phyloP scores from a whole-genome alignment of 2,329 filamentous ascomycete genomes.

The Immersiporthe knoxdaviesiana region DNA sequence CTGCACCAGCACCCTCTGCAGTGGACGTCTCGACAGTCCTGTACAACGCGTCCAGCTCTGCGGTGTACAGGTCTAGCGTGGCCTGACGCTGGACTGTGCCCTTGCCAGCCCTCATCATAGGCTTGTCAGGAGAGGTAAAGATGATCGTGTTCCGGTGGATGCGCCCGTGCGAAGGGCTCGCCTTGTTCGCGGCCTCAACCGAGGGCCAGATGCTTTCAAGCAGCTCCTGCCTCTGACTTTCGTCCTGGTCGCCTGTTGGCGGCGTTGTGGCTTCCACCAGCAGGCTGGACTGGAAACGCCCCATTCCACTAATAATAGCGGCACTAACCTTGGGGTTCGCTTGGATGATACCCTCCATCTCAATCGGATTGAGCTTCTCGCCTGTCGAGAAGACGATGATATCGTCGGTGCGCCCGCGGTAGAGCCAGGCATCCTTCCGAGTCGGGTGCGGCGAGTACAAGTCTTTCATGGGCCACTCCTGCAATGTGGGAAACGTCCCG shows the following conservation, averaged over 20 bases:
- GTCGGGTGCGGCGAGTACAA: constrained; percentile 8
- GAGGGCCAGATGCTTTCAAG: constrained; percentile 17
- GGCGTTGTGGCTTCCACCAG: constrained; percentile 41
- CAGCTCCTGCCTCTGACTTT: neutral
- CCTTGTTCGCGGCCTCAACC: constrained; percentile 17
- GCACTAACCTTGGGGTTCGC: constrained; percentile 12
- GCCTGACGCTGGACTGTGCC: constrained; percentile 47
- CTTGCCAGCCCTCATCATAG: constrained; percentile 49
- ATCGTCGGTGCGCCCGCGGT: constrained; percentile 8
- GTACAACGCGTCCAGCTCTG: neutral
- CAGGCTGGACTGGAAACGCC: constrained; percentile 6
- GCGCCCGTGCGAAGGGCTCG: constrained; percentile 6
- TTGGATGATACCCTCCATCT: constrained; percentile 17
- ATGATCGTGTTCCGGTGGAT: constrained; percentile 9
- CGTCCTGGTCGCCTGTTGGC: neutral
- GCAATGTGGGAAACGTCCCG: constrained; percentile 35
- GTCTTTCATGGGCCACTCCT: constrained; percentile 35
- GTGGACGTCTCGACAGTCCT: neutral
- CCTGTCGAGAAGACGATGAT: constrained; percentile 16
- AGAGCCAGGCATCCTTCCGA: constrained; percentile 4
- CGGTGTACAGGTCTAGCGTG: constrained; percentile 36
- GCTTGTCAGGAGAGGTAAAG: neutral
- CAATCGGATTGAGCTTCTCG: constrained; percentile 15
- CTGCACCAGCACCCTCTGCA: too few relatives aligned
- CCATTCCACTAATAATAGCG: constrained; percentile 9